phyloP scores from a whole-genome alignment of 2,329 filamentous ascomycete species.

The Colletotrichum paranaense region DNA sequence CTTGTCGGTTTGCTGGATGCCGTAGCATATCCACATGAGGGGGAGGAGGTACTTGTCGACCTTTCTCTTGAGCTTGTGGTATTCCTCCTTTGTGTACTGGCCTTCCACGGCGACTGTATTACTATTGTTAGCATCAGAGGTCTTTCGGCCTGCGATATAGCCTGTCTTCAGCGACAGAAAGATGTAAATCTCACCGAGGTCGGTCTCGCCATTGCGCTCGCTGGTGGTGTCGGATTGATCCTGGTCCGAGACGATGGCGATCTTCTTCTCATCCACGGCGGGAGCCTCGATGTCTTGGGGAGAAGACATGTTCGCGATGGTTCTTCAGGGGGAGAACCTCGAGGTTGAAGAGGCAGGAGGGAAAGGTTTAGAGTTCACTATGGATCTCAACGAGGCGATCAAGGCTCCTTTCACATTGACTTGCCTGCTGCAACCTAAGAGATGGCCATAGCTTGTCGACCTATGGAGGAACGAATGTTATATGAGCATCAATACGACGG shows the following conservation, averaged over 20 bases:
- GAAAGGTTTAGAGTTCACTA: neutral
- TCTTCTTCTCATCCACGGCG: constrained; percentile 20
- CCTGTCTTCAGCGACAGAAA: too few relatives aligned
- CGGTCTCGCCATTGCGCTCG: constrained; percentile 10
- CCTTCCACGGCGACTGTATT: constrained; percentile 23
- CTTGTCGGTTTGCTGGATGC: constrained; percentile 61
- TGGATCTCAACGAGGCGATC: neutral
- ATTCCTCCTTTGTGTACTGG: constrained; percentile 50
- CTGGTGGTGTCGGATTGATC: constrained; percentile 23
- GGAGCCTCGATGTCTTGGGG: neutral
- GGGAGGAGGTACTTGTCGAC: constrained; percentile 58
- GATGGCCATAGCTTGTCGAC: neutral
- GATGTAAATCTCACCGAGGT: neutral
- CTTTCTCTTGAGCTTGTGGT: constrained; percentile 51
- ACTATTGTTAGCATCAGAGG: neutral
- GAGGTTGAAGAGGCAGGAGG: too few relatives aligned
- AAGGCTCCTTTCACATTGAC: neutral
- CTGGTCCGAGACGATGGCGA: constrained; percentile 6
- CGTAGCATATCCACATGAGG: constrained; percentile 61
- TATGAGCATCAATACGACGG: neutral
- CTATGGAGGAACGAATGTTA: neutral
- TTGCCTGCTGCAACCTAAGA: neutral
- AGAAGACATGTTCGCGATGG: constrained; percentile 2
- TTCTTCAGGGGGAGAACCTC: neutral
- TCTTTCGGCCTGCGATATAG: too few relatives aligned